phyloP scores from a whole-genome alignment of 768 basidiomycete genomes.

The Russula vinacea region DNA sequence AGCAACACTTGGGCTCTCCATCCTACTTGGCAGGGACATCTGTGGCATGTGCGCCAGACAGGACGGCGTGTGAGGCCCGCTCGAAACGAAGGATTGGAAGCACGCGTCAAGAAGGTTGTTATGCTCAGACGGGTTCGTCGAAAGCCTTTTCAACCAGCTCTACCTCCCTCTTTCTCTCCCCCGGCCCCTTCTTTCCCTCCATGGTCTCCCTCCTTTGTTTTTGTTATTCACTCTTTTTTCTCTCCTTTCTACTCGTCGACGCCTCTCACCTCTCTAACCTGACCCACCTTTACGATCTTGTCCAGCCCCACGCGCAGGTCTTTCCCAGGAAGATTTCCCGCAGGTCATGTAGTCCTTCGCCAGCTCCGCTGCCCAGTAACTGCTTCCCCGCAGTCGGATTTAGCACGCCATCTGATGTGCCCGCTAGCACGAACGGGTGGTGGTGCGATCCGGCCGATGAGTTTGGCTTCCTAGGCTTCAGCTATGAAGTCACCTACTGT shows the following conservation, averaged over 20 bases:
- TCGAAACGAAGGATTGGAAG: too few species aligned
- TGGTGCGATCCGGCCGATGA: conserved; percentile 61
- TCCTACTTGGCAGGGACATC: too few species aligned
- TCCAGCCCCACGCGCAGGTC: not conserved
- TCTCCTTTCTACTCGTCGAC: not conserved
- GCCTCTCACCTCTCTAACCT: not conserved
- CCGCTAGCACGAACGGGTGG: conserved; percentile 37
- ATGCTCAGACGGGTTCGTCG: not conserved
- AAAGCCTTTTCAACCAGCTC: not conserved
- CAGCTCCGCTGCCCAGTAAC: not conserved
- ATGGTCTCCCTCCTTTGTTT: not conserved
- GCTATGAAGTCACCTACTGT: conserved; percentile 69
- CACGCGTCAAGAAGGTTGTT: not conserved
- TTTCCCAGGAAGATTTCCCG: not conserved
- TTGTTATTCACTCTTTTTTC: not conserved
- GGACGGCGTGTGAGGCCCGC: too few species aligned
- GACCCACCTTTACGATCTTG: not conserved
- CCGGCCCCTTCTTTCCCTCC: not conserved
- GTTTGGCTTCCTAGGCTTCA: conserved; percentile 74
- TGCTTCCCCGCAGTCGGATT: conserved; percentile 48
- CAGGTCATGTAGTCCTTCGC: conserved; percentile 8
- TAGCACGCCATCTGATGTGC: conserved; percentile 51
- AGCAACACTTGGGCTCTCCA: too few species aligned
- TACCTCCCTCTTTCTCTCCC: not conserved
- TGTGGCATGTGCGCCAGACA: too few species aligned